Percentiles rank a stretch among this genome's conserved stretches.
Evolutionary conservation across 2,329 filamentous ascomycete species (phyloP).

Genomic region (Pyricularia pennisetigena): DNA sequence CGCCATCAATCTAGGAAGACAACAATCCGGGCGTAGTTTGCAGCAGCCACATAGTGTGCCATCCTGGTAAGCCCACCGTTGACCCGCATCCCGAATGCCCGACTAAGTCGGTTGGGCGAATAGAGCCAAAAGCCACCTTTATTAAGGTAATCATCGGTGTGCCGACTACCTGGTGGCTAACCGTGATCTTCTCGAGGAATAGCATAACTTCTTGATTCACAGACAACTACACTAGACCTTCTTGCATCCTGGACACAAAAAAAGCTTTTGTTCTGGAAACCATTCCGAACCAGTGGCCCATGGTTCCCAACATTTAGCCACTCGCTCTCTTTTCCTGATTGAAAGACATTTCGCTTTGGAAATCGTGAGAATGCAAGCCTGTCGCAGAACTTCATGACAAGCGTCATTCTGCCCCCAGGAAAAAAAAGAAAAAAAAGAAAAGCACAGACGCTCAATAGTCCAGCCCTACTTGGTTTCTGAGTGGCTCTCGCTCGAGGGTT

Average conservation of each 20-base stretch:
- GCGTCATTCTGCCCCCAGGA: neutral
- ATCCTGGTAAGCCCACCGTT: neutral
- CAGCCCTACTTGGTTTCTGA: neutral
- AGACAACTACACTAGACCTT: neutral
- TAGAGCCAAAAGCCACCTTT: neutral
- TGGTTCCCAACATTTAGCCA: neutral
- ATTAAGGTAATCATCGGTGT: neutral
- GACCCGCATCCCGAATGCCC: neutral
- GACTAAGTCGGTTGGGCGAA: neutral
- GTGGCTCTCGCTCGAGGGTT: neutral
- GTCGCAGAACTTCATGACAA: slow-evolving; percentile 1
- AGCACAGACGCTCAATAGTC: neutral
- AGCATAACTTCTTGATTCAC: neutral
- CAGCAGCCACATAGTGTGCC: neutral
- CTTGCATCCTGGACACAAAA: neutral
- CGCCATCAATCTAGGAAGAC: neutral
- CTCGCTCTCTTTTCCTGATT: neutral
- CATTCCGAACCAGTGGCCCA: neutral
- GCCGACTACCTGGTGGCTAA: neutral
- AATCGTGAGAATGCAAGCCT: neutral
- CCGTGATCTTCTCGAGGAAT: neutral
- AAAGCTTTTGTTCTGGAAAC: neutral
- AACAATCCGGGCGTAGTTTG: neutral
- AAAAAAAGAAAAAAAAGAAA: neutral
- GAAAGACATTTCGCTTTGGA: neutral